These are phyloP conservation scores for Trichoderma simmonsii DNA, from an alignment of 2,329 filamentous ascomycete genomes.

Conservation along the genomic window DNA sequence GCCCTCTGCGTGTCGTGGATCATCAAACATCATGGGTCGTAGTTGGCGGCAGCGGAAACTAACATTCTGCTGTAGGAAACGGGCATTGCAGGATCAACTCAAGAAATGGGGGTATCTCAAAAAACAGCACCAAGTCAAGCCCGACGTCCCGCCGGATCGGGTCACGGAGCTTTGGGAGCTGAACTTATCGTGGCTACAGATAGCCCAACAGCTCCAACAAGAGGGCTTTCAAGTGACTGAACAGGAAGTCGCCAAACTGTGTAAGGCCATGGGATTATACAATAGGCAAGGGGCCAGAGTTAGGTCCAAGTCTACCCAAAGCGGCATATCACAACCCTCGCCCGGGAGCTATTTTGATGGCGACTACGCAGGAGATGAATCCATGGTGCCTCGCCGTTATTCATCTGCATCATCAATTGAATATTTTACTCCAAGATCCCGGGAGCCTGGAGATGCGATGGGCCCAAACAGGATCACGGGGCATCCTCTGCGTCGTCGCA, in stretches of 20 bases:
- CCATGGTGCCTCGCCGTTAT: neutral
- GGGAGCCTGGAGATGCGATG: conserved; percentile 41
- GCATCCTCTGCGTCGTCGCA: too few relatives aligned
- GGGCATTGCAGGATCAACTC: conserved; percentile 73
- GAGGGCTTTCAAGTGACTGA: conserved; percentile 69
- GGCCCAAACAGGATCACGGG: conserved; percentile 63
- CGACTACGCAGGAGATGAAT: neutral
- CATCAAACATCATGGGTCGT: neutral
- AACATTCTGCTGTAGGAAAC: conserved; percentile 54
- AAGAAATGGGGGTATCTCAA: conserved; percentile 72
- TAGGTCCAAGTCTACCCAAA: conserved; percentile 48
- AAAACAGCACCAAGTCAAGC: conserved; percentile 60
- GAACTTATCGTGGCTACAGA: conserved; percentile 70
- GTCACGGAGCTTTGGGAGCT: conserved; percentile 75
- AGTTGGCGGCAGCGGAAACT: conserved; percentile 9
- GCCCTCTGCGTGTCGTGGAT: neutral
- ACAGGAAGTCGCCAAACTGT: conserved; percentile 66
- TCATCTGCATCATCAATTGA: neutral
- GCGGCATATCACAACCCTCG: neutral
- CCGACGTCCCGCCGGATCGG: conserved; percentile 65
- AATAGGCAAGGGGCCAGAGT: conserved; percentile 54
- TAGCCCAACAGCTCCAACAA: conserved; percentile 67
- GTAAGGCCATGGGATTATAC: conserved; percentile 65
- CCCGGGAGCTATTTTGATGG: neutral
- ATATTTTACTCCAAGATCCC: neutral